Base-by-base conservation (phyloP, 352 stramenopile genomes). In the Peronosclerospora sorghi region DNA sequence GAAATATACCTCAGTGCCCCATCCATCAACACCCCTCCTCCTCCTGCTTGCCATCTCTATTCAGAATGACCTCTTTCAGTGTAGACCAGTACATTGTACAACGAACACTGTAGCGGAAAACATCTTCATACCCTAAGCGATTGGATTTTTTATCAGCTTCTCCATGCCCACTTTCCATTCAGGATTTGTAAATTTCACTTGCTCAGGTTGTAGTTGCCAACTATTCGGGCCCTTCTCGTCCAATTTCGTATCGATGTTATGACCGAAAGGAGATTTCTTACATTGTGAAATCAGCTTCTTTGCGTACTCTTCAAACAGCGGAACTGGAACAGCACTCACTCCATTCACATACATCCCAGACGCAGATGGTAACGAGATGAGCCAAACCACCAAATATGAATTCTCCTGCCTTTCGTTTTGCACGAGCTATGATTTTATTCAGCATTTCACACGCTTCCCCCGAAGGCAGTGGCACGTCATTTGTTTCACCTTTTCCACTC, bases 31-130 rank as follows among this genome's bases (percentile, higher is more conserved):
- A n/a, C n/a, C n/a, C n/a, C n/a, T n/a, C n/a, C n/a, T n/a, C n/a
- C n/a, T n/a, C n/a, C n/a, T n/a, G n/a, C n/a, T n/a, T n/a, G n/a
- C n/a, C n/a, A n/a, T n/a, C n/a, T n/a, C n/a, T n/a, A n/a, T n/a
- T n/a, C n/a, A n/a, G n/a, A 76, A 35, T 71, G 65, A 38, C 56
- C 57, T 21, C 49, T 55, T 30, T 56, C 7, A n/a, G 57, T 66
- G 18, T 78, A 79, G 14, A 79, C 39, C 10, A 79, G 41, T 41
- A 82, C n/a, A 53, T 82, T 78, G 57, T 78, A 72, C 43, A 52
- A 35, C 6, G 35, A 17, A n/a, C 55, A 57, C 12, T 50, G 46
- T 24, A 62, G 32, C 0, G 30, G 40, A 14, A n/a, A n/a, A 50
- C 14, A 4, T 17, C 49, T 8, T 50, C 42, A 17, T 55, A 62